These are phyloP conservation scores for Fistulina hepatica DNA, from an alignment of 1,284 basidiomycete genomes.

Conservation along the genomic window DNA sequence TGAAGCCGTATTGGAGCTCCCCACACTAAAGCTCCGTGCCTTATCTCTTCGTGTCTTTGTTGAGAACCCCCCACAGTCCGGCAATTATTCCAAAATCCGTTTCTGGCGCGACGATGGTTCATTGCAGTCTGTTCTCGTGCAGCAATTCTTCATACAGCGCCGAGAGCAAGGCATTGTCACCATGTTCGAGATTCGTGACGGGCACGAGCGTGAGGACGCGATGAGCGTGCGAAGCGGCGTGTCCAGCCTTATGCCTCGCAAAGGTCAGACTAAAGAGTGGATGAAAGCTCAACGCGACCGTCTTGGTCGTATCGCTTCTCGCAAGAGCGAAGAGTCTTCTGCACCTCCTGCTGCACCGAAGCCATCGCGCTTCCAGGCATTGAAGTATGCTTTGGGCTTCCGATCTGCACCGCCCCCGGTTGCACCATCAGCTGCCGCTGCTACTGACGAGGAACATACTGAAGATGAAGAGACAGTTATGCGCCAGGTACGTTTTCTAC, in stretches of 20 bases:
- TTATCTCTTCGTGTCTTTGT: conserved; percentile 18
- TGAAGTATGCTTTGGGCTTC: conserved; percentile 1
- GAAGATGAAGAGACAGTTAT: conserved; percentile 2
- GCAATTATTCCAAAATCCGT: conserved; percentile 17
- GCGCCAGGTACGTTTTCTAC: conserved; percentile 2
- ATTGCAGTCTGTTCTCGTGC: conserved; percentile 19
- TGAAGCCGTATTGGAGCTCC: conserved; percentile 19
- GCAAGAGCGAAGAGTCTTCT: conserved; percentile 9
- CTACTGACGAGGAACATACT: conserved; percentile 1
- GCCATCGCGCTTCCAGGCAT: neutral
- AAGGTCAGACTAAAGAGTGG: conserved; percentile 7
- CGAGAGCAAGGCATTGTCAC: conserved; percentile 15
- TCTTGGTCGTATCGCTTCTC: neutral
- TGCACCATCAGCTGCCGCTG: neutral
- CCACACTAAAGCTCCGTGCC: conserved; percentile 19
- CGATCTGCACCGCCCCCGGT: neutral
- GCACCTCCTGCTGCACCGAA: conserved; percentile 7
- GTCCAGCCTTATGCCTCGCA: conserved; percentile 9
- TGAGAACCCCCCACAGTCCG: conserved; percentile 19
- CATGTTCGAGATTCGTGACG: conserved; percentile 19
- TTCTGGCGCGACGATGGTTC: conserved; percentile 20
- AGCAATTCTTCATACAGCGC: conserved; percentile 18
- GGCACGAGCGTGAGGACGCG: conserved; percentile 15
- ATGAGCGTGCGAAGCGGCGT: conserved; percentile 12
- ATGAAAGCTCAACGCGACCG: conserved; percentile 1